Base-by-base conservation (phyloP, 441 rosid genomes). In the Biscutella laevigata region DNA sequence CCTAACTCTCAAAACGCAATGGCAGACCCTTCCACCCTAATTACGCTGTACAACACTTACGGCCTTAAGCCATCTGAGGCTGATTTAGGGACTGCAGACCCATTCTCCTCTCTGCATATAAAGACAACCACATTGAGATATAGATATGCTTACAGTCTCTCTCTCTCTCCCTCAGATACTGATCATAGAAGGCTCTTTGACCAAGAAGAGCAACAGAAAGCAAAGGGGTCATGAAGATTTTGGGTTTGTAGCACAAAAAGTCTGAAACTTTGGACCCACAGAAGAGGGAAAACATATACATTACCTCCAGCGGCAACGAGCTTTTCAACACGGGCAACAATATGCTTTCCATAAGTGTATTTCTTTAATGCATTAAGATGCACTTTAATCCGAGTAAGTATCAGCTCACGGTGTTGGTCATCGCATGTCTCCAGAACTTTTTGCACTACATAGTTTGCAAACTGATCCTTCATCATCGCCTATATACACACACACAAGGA, bases 401-500 rank as follows among this genome's bases (percentile, higher is more conserved):
- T 88, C 69, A 81, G 74, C 75, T 92, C 99, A 0, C 89, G 95
- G 34, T 78, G 92, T 36, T 84, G 95, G 67, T 92, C 99, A 50
- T 92, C 92, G 27, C 95, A 86, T 26, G 95, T 88, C 81, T 88
- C 97, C 16, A 92, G 74, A 54, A 88, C 94, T 70, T 88, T 92
- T 52, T 92, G 99, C 46, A 92, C 99, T 4, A 92, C 97, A 21
- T 92, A 88, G 67, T 88, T 88, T 13, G 90, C 99, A 78, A 84
- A 92, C 72, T 84, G 99, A 69, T 92, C 99, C 71, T 92, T 92
- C 99, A 92, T 88, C 99, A 92, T 92, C 13, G 97, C 97, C 99
- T 92, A 70, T 5, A 53, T 5, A 17, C 20, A 17, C 7, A 49
- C 43, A 6, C 7, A 49, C 43, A 6, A 4, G 3, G 6, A 26